These are phyloP conservation scores for Skeletonema potamos DNA, from an alignment of 108 stramenopile genomes.

Conservation along the genomic window DNA sequence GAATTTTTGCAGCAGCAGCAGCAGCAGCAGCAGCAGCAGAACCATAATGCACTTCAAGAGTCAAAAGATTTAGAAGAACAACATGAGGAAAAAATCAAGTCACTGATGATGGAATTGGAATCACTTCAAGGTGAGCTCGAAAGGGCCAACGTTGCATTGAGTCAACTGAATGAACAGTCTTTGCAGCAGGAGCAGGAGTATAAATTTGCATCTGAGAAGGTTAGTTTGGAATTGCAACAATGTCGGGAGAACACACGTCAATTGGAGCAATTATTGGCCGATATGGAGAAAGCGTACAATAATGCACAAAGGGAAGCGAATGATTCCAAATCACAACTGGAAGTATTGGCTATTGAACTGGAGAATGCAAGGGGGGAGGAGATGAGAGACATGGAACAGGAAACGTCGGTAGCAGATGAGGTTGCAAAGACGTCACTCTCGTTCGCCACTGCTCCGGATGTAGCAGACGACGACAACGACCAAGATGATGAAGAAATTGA, in stretches of 20 bases:
- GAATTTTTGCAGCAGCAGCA: conserved; percentile 1
- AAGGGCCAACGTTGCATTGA: neutral
- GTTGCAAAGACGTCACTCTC: too few relatives aligned
- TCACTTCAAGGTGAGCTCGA: conserved; percentile 6
- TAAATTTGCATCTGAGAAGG: neutral
- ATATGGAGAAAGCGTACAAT: conserved; percentile 5
- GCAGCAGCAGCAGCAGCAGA: too few relatives aligned
- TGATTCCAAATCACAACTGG: conserved; percentile 2
- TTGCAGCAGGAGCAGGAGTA: neutral
- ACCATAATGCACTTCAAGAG: conserved; percentile 1
- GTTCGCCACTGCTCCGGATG: neutral
- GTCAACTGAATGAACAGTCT: neutral
- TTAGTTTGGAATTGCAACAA: conserved; percentile 1
- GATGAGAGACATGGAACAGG: neutral
- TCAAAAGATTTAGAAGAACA: neutral
- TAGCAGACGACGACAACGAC: neutral
- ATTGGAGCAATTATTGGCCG: conserved; percentile 3
- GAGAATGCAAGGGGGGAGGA: neutral
- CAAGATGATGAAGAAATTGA: neutral
- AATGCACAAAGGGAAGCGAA: conserved; percentile 4
- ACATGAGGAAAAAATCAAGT: conserved; percentile 19
- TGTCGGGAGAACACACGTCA: neutral
- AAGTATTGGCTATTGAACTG: neutral
- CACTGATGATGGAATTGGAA: conserved; percentile 14
- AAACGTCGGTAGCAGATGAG: too few relatives aligned